phyloP scores from a whole-genome alignment of 148 eudicot species.

The Amaranthus hypochondriacus region DNA sequence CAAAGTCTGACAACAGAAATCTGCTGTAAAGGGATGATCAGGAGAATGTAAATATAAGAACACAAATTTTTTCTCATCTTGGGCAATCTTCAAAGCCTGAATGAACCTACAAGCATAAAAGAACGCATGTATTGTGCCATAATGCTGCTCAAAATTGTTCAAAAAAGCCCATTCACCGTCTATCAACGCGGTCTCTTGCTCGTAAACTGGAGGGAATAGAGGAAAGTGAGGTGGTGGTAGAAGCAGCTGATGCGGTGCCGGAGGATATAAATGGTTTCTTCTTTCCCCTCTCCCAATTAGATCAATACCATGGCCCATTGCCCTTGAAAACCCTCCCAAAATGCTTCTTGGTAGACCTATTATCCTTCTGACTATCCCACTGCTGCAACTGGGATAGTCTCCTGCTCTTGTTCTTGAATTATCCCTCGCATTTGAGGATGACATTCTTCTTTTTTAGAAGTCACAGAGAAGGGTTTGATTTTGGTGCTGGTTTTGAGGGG shows the following conservation, averaged over 20 bases:
- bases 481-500: not conserved
- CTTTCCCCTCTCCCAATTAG: slow-evolving; percentile 38
- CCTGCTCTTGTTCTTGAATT: slow-evolving; percentile 32
- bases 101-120: slow-evolving; percentile 75
- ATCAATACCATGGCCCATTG: slow-evolving; percentile 54
- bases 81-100: slow-evolving; percentile 65
- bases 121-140: slow-evolving; percentile 63
- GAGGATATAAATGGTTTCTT: slow-evolving; percentile 36
- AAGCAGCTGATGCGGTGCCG: slow-evolving; percentile 28
- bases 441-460: slow-evolving; percentile 11
- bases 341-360: slow-evolving; percentile 67
- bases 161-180: slow-evolving; percentile 71
- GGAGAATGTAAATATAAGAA: slow-evolving; percentile 81
- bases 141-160: slow-evolving; percentile 56
- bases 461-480: not conserved
- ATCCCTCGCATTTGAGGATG: slow-evolving; percentile 31
- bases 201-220: slow-evolving; percentile 23
- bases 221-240: slow-evolving; percentile 36
- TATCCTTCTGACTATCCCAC: slow-evolving; percentile 46
- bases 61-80: slow-evolving; percentile 61
- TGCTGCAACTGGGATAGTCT: slow-evolving; percentile 20
- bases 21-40: slow-evolving; percentile 58
- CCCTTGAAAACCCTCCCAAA: slow-evolving; percentile 64
- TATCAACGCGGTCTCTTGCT: slow-evolving; percentile 8
- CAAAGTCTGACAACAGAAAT: slow-evolving; percentile 64